Base-by-base conservation (phyloP, 1,284 basidiomycete genomes). In the Crocinoboletus sp. region DNA sequence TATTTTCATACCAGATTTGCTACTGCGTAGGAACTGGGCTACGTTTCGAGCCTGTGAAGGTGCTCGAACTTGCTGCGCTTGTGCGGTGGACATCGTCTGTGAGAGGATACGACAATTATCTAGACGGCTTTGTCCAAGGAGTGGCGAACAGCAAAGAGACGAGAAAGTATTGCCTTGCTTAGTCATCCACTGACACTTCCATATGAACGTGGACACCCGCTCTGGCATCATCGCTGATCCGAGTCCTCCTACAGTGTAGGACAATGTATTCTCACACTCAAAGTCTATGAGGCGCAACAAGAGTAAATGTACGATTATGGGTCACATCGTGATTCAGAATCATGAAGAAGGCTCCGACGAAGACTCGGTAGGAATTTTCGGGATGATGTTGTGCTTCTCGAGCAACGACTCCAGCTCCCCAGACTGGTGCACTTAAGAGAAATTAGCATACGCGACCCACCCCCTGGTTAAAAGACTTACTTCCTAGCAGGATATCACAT, bases 401-500 rank as follows among this genome's bases (percentile, higher is more conserved):
- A 98, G 73, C 15, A 97, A 72, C 28, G 80, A 76, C 63, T 95
- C 93, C 15, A 99, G 76, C 68, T 98, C 94, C 45, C 95, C 95
- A 5, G 84, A 89, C 70, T 96, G 91, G 67, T 98, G 95, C 95
- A 98, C 90, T 92, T 55, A 37, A 25, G 19, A 39, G 17, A 45
- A 17, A 20, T 51, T 0, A 55, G 43, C 25, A 19, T 20, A 8
- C 34, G 11, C 5, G 13, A 20, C 10, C 12, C 19, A 24, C 9
- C 2, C 32, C 25, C 8, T n/a, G 13, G 32, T 12, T 10, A 27
- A 17, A 28, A 32, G 16, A 83, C 92, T 71, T 61, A 94, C 93
- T 97, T 54, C 81, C 81, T 23, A 98, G 67, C 42, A 98, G 71
- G 58, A 98, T 97, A 69, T 99, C 95, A 65, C 94, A 97, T 38